Evolutionary conservation across 176 grass and related monocot species (phyloP), one percentile per base, ranked within the genome.

Genomic region (Thalia dealbata): DNA sequence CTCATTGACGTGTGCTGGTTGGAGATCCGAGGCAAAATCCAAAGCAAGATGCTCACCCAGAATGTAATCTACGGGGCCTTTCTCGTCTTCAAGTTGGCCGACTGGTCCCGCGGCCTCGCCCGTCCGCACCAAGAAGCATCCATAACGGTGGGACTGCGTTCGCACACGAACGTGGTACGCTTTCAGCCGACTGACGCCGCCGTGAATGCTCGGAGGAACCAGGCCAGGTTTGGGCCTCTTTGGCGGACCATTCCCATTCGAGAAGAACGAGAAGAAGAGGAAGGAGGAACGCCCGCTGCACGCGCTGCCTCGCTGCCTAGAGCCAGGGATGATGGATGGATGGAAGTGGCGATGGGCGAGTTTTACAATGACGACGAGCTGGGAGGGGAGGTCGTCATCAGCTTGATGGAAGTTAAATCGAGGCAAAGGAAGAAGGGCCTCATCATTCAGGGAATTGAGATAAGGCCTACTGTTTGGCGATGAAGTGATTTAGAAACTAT

Each of bases 301-400:
- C 12, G 12, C 60, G 22, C 23, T 14, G 55, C 26, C 22, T 48
- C 11, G 18, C 22, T 51, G 5, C 73, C 74, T 16, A 14, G 21
- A 26, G 6, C 51, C 10, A 79, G 78, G 67, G 52, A 44, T 6
- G 86, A 81, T 23, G 82, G 86, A 0, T 88, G 86, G 82, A 69
- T 84, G 86, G 86, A 88, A 78, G 21, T 81, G 13, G 78, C 75
- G 63, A 27, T 88, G 82, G 86, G 86, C 2, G 74, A 81, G 26
- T 88, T 84, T 16, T 64, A 84, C 35, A 88, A 78, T 13, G 52
- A 74, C 2, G 64, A 77, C 1, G 74, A 78, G 3, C n/a, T n/a
- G n/a, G 74, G 81, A 4, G 75, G 64, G 13, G 70, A 44, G 6
- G 78, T 88, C 10, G n/a, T 45, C 4, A 81, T 84, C 22, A 74